Conservation (phyloP, 805 yeast species). For the Novakomyces olei region DNA sequence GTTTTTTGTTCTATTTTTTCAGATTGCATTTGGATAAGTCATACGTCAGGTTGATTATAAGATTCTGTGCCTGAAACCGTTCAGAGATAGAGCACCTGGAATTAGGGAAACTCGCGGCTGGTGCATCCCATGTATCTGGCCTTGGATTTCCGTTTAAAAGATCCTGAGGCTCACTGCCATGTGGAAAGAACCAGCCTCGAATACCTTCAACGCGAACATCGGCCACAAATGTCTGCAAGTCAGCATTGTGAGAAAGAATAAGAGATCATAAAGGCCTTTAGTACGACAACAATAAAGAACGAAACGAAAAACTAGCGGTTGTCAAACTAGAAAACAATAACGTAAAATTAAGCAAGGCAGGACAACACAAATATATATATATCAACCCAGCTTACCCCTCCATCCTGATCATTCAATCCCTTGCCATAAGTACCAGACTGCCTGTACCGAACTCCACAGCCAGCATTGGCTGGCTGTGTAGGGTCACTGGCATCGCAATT, state of each 20-base stretch:
- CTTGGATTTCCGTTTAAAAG: background rate
- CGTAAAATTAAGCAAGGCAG: too few species aligned
- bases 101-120: slow-evolving; percentile 2
- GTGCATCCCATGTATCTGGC: background rate
- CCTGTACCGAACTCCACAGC: slow-evolving; percentile 1
- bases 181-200: slow-evolving; percentile 2
- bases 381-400: too few species aligned
- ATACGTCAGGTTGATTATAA: slow-evolving; percentile 1
- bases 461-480: background rate
- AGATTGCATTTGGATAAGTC: too few species aligned
- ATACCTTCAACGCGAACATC: slow-evolving; percentile 3
- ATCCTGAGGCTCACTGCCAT: background rate
- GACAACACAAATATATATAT: too few species aligned
- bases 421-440: background rate
- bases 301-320: too few species aligned
- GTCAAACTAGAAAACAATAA: too few species aligned
- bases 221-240: too few species aligned
- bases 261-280: too few species aligned
- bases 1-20: too few species aligned
- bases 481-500: slow-evolving; percentile 1
- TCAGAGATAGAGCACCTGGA: background rate
- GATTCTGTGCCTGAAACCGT: background rate
- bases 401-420: background rate
- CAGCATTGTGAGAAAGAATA: too few species aligned
- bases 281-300: too few species aligned